These are phyloP conservation scores for Solanum chacoense DNA, from an alignment of 305 asterid genomes.

Conservation along the genomic window DNA sequence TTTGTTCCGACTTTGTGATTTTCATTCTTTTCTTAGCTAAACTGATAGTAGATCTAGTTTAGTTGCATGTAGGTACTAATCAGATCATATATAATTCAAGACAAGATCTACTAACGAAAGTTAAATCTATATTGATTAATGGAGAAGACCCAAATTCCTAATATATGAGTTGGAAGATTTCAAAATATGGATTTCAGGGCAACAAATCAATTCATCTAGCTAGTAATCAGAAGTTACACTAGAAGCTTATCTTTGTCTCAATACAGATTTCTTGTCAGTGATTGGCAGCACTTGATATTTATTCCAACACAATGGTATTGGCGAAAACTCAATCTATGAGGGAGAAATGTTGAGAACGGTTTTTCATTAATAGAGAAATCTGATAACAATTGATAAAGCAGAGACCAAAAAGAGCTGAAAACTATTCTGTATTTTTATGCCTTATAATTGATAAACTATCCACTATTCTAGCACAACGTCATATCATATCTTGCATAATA, in stretches of 20 bases:
- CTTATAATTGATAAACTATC: no score
- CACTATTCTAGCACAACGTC: no score
- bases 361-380: no score
- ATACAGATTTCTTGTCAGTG: neutral
- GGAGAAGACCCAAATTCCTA: neutral
- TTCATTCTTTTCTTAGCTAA: neutral
- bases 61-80: neutral
- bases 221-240: no score
- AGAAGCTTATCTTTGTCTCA: neutral
- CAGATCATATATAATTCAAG: no score
- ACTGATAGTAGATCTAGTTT: neutral
- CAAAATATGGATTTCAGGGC: neutral
- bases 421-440: no score
- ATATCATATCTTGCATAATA: no score
- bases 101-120: neutral
- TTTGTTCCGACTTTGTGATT: neutral
- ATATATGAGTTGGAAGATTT: neutral
- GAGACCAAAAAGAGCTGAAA: no score
- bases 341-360: neutral
- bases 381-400: no score
- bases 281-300: neutral
- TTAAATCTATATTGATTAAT: neutral
- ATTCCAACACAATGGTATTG: no score
- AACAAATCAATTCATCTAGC: neutral
- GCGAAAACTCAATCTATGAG: neutral